Evolutionary conservation across 2,329 filamentous ascomycete genomes (phyloP), one percentile per base, ranked within the genome.

Genomic region (Ascochyta viciae-villosae): DNA sequence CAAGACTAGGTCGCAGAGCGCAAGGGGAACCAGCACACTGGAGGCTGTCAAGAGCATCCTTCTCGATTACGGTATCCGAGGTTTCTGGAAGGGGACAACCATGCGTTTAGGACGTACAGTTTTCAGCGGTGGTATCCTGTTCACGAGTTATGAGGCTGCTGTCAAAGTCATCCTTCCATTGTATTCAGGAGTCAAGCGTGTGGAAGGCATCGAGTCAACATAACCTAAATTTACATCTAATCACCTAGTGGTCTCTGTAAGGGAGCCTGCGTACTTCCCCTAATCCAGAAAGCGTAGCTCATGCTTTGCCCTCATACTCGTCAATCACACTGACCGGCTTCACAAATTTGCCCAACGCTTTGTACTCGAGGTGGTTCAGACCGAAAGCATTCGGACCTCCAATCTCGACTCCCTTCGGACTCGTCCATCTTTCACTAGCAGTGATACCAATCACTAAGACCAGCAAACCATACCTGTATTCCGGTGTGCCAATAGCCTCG

Each of bases 21-120:
- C 85, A 0, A 77, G 79, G 22, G 86, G 84, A 4, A 82, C 83
- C 2, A 83, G 81, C 1, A 86, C 85, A 2, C 70, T 77, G 0
- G 84, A 88, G 58, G 86, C 86, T 0, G 77, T 86, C 3, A 76
- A 74, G 46, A 81, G 79, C 48, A 78, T 89, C 4, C 68, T 85
- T 48, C 69, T 74, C 0, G 85, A 88, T 61, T 81, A 83, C 59
- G 87, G 87, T 0, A 60, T 88, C 2, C 79, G 76, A 35, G 87
- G 83, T 0, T 85, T 89, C 58, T 90, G 87, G 87, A 85, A 82
- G 55, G 87, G 87, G 0, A 89, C 86, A 31, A 85, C 85, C 0
- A 89, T 90, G 87, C 79, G 88, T 52, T 66, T 90, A 23, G 86
- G 87, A 0, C 73, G 87, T 58, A 81, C 87, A 3, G 80, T 89